These are phyloP conservation scores for Tripidium arundinaceum DNA, from an alignment of 202 grass and related monocot species.

Conservation along the genomic window DNA sequence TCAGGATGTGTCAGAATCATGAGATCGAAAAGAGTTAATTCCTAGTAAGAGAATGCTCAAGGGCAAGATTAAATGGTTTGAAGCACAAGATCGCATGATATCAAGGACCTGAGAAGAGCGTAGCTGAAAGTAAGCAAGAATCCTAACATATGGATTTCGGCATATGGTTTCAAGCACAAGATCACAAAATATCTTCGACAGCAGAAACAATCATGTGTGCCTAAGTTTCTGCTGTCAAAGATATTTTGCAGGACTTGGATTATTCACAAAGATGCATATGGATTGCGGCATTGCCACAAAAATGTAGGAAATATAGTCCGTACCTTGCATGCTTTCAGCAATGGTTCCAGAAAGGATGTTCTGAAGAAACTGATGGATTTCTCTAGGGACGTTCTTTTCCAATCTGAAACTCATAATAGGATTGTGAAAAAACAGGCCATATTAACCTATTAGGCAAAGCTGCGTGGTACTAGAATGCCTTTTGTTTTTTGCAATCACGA, in stretches of 20 bases:
- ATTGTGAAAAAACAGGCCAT: background rate
- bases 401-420: slow-evolving; percentile 40
- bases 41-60: too few species aligned
- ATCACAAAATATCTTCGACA: too few species aligned
- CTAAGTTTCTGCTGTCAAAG: background rate
- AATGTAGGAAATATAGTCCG: background rate
- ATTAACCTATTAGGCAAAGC: background rate
- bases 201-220: too few species aligned
- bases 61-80: background rate
- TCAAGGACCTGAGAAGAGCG: background rate
- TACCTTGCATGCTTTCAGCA: slow-evolving; percentile 95
- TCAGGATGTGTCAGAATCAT: background rate
- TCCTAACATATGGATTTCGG: too few species aligned
- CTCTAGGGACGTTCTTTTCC: slow-evolving; percentile 68
- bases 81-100: background rate
- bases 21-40: too few species aligned
- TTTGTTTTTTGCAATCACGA: background rate
- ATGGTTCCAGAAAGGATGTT: slow-evolving; percentile 61
- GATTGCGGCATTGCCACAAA: background rate
- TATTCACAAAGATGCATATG: background rate
- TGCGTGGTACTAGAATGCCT: background rate
- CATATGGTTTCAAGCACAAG: too few species aligned
- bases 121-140: background rate
- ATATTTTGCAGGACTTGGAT: background rate
- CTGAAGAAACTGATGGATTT: slow-evolving; percentile 58